Evolutionary conservation across 2,329 filamentous ascomycete species (phyloP).

Genomic region (Cercospora sesami): DNA sequence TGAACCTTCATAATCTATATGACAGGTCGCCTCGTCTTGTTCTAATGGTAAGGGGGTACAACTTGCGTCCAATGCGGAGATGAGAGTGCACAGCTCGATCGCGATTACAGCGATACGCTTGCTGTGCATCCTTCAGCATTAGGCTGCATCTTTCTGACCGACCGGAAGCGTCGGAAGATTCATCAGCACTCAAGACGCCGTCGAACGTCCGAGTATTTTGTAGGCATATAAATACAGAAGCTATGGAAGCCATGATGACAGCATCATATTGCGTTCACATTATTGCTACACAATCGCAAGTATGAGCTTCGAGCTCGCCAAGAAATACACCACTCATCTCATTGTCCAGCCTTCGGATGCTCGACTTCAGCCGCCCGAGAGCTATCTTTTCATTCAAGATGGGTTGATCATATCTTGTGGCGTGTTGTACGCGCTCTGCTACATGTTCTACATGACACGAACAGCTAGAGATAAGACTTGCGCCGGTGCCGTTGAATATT

Average conservation of each 20-base stretch:
- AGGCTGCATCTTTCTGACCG: slow-evolving; percentile 8
- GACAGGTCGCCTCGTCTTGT: neutral
- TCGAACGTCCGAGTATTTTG: neutral
- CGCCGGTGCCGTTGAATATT: slow-evolving; percentile 37
- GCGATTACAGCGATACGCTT: slow-evolving; percentile 6
- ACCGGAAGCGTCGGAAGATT: slow-evolving; percentile 5
- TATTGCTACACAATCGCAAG: neutral
- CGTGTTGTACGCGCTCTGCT: slow-evolving; percentile 45
- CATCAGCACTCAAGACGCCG: neutral
- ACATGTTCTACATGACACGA: slow-evolving; percentile 43
- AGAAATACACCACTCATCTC: slow-evolving; percentile 39
- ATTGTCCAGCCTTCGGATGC: slow-evolving; percentile 55
- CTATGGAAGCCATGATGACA: neutral
- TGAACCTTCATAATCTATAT: neutral
- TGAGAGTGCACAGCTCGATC: slow-evolving; percentile 3
- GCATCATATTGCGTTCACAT: neutral
- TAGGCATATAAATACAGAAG: neutral
- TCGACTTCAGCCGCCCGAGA: slow-evolving; percentile 41
- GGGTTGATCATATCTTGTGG: slow-evolving; percentile 45
- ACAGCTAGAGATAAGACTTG: slow-evolving; percentile 41
- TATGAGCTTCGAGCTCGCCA: slow-evolving; percentile 23
- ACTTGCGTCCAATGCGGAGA: neutral
- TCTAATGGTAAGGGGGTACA: neutral
- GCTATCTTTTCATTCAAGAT: slow-evolving; percentile 46
- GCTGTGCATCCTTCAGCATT: neutral